Base-by-base conservation (phyloP, 2,329 filamentous ascomycete genomes). In the Trichoderma arundinaceum region DNA sequence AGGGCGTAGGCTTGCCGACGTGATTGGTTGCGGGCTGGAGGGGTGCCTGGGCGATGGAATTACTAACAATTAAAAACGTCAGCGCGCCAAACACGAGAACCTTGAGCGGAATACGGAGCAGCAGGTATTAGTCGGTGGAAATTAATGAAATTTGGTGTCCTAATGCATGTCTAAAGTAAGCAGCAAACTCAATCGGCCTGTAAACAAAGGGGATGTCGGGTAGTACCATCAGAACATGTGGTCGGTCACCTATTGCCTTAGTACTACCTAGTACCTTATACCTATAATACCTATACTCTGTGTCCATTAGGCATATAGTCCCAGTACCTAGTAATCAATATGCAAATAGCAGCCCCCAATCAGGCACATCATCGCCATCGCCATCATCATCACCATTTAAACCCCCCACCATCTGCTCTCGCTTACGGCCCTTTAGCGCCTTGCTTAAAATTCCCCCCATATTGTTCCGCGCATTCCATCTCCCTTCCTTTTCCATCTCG, bases 31-130 rank as follows among this genome's bases (percentile, higher is more conserved):
- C 22, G n/a, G 15, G 8, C 17, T 7, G 13, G 13, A 22, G 48
- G 48, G 13, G 48, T 52, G 39, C 54, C 54, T 39, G 22, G 35
- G n/a, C 17, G 32, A 10, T 51, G 41, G 56, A 35, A 48, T 28
- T 19, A 28, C 22, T 28, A 28, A 28, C 22, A 28, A 28, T 28
- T 28, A 28, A 28, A n/a, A 59, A 38, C 10, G 56, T 59, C 56
- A 59, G 56, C 56, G 19, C 17, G 22, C 22, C 22, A 28, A 41
- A 59, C 56, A 59, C 56, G 56, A 49, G 56, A 48, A 59, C 43
- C 44, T 59, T 59, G 56, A 7, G 22, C 22, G 22, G 22, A 4
- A 28, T 28, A 3, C 22, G 22, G 22, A 28, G 22, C 22, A 28
- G 22, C 22, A 28, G 22, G 4, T 28, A n/a, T 22, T 6, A 8